Evolutionary conservation across 805 yeast genomes (phyloP), one percentile per base, ranked within the genome.

Genomic region (Wickerhamiella shivajii): DNA sequence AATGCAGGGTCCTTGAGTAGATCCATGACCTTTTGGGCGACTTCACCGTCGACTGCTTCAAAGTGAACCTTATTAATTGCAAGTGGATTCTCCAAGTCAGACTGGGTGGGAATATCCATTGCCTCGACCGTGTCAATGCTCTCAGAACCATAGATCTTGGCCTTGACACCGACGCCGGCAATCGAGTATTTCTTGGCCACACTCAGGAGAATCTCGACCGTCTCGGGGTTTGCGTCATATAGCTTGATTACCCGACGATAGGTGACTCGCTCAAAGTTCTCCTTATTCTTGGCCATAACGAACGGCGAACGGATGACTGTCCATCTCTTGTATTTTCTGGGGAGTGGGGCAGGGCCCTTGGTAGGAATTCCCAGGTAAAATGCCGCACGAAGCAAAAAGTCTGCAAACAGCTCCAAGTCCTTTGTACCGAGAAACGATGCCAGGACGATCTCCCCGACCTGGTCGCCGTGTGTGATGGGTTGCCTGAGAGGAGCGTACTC

Each of bases 231-330:
- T 12, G 94, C 70, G 55, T 90, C 97, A 66, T 71, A 84, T 18
- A 83, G 78, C 44, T 65, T 67, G 43, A 90, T 63, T 39, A 69
- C 54, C 41, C 93, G 71, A 46, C 76, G 72, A 54, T 71, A 79
- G 1, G 97, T 90, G 31, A 70, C 66, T 61, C 97, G 74, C 61
- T 80, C 79, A 59, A 79, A 90, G 63, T 87, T 90, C 61, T 87
- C 93, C 60, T 90, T 90, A 7, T 90, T 68, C 55, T 84, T 85
- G 33, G 96, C 93, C 51, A 81, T 90, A 14, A 79, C 94, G 54
- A 90, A 90, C 1, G 96, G 96, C 3, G 94, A 74, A 53, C 76
- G 71, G 49, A 77, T 84, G 27, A 90, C 94, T 0, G 98, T 90
- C 81, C 94, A 87, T 45, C 84, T 69, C 56, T 87, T 79, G 46